Evolutionary conservation across 345 rosid species (phyloP), one percentile per base, ranked within the genome.

Genomic region (Lumnitzera littorea): DNA sequence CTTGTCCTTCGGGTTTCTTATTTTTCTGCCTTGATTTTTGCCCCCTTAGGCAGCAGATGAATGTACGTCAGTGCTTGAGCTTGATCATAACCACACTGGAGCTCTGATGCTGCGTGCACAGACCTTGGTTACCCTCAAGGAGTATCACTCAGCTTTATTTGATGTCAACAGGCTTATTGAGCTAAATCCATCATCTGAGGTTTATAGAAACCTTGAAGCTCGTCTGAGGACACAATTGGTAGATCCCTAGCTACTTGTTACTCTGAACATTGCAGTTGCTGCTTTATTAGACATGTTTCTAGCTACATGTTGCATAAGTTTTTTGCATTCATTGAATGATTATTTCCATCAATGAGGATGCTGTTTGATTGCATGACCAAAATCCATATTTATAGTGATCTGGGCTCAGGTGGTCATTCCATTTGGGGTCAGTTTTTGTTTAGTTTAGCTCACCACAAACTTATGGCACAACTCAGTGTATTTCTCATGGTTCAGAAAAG

Each of bases 101-200:
- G 98, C 98, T 0, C 57, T 92, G 79, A 89, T 89, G 96, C 72
- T 92, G 24, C 84, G 98, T 55, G 94, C 98, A 0, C 98, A 89
- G 78, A 92, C 96, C 4, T 65, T 92, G 36, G 96, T 92, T 54
- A 85, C 96, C 4, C 78, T 92, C 17, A 87, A 87, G 72, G 94
- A 92, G 51, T 92, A 92, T 69, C 70, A 80, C 63, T 87, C 96
- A 0, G 96, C 98, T 0, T 80, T 89, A 13, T 92, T 89, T 65
- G 96, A 92, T 77, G 98, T 92, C 64, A 87, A 77, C 57, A 76
- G 91, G 62, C 96, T 92, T 51, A 65, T 87, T 70, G 98, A 89
- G 69, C 60, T 92, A 69, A 78, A 89, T 63, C 96, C 98, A 15
- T 72, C 82, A 24, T 89, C 96, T 0, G 96, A 92, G 73, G 87